Conservation (phyloP, 2,329 filamentous ascomycete species). For the Pseudofabraea citricarpa region DNA sequence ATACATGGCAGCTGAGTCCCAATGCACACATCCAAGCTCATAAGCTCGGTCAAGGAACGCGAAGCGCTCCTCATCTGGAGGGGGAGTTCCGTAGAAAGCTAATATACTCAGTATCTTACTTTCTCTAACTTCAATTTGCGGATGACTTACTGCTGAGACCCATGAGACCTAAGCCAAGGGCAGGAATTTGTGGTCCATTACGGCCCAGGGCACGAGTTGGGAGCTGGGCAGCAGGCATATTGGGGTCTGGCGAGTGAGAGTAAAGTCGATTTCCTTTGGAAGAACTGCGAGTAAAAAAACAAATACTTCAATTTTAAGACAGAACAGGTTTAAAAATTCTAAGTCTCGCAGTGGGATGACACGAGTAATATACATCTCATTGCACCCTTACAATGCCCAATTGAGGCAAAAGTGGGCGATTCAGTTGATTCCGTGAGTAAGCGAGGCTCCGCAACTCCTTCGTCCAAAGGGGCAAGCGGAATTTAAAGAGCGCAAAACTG, state of each 20-base stretch:
- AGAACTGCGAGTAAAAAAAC: too few relatives aligned
- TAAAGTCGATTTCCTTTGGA: too few relatives aligned
- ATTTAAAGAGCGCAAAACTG: not conserved
- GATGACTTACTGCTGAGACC: slow-evolving; percentile 5
- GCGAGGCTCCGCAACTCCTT: too few relatives aligned
- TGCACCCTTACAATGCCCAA: too few relatives aligned
- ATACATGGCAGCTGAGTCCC: slow-evolving; percentile 24
- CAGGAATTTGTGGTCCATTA: slow-evolving; percentile 20
- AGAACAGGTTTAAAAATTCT: too few relatives aligned
- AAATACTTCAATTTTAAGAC: too few relatives aligned
- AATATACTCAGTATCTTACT: not conserved
- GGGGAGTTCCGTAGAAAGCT: slow-evolving; percentile 24
- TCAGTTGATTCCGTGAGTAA: too few relatives aligned
- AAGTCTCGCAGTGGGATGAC: too few relatives aligned
- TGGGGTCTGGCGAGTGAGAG: too few relatives aligned
- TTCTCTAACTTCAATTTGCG: not conserved
- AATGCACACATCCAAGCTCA: slow-evolving; percentile 30
- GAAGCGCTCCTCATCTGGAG: slow-evolving; percentile 29
- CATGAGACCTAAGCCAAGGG: slow-evolving; percentile 23
- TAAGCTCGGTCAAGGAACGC: slow-evolving; percentile 32
- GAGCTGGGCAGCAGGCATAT: too few relatives aligned
- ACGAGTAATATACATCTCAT: too few relatives aligned
- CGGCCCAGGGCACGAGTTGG: slow-evolving; percentile 11
- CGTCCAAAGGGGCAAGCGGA: not conserved
- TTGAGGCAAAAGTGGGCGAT: too few relatives aligned